Base-by-base conservation (phyloP, 73 alveolate genomes). In the Paraurostyla sp. region DNA sequence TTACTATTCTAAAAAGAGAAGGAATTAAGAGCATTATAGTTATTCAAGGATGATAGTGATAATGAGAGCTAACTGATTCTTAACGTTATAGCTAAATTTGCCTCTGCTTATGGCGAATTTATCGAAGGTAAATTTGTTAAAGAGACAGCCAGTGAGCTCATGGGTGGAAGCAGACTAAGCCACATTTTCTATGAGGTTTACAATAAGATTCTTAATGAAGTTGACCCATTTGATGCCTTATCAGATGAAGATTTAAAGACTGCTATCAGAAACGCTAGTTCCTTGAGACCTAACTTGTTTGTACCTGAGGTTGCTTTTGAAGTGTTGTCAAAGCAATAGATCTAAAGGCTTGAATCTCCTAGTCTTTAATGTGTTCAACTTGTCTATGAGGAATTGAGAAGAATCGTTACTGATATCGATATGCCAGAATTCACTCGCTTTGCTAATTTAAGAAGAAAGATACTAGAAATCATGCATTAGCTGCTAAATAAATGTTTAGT, bases 291-390 rank as follows among this genome's bases (percentile, higher is more conserved):
- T 0, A 63, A 87, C 29, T 62, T 94, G 56, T 95, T 97, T 62
- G 97, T 97, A 29, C 99, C 99, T 22, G 99, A 97, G 91, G 94
- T 89, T 30, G 99, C 99, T 36, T 96, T 94, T 82, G 99, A 93
- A 76, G 80, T 91, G 30, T 82, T 97, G 60, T 97, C 97, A 41
- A 95, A 93, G 90, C 91, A 96, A 38, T 88, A 95, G 65, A 97
- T 97, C 35, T 71, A 88, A 20, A 87, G 97, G 87, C 83, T 97
- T 71, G 96, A 96, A 46, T 82, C 85, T 32, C 99, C 99, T 11
- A 84, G 97, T 22, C 71, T 94, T 18, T 83, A 92, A 59, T 94
- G 98, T 75, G 89, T 94, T 38, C 81, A 90, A 36, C 36, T 88
- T 15, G 97, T 95, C 25, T 90, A 85, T 80, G 97, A 93, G 48